Percentiles rank a stretch among this genome's conserved stretches.
These are phyloP conservation scores for Triticum timopheevii DNA, from an alignment of 176 grass and related monocot genomes.

Conservation along the genomic window DNA sequence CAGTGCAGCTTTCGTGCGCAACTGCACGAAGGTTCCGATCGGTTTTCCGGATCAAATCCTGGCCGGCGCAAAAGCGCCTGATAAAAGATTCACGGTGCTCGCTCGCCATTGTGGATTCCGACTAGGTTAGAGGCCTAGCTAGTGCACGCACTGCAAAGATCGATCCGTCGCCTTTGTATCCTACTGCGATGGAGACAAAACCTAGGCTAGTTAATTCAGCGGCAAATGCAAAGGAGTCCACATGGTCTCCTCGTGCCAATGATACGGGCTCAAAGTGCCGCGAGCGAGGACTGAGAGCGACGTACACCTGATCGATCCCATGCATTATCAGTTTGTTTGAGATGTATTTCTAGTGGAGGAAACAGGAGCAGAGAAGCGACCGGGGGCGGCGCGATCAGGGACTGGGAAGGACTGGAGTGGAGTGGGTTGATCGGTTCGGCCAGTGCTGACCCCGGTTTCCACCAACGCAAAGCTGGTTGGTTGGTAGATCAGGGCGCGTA, in stretches of 20 bases:
- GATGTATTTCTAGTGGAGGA: neutral
- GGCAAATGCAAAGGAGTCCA: neutral
- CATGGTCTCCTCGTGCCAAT: neutral
- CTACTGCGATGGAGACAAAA: no score
- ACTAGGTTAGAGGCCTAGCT: neutral
- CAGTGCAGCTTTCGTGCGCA: neutral
- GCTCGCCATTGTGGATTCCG: neutral
- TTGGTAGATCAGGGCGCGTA: no score
- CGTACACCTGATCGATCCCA: neutral
- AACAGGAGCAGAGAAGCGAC: neutral
- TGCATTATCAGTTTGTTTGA: no score
- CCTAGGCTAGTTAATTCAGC: neutral
- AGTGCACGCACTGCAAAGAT: no score
- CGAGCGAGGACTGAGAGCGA: neutral
- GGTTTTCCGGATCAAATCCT: neutral
- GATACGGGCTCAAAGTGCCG: neutral
- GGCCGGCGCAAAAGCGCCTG: neutral
- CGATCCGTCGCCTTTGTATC: no score
- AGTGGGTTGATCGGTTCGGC: no score
- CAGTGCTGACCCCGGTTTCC: neutral
- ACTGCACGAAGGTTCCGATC: neutral
- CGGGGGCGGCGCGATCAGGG: neutral
- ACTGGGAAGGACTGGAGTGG: neutral
- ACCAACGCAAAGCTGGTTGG: neutral
- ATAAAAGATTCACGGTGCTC: constrained; percentile 8